Percentiles rank a stretch among this genome's conserved stretches.
Evolutionary conservation across 2,329 filamentous ascomycete species (phyloP).

Genomic region (Sphaerulina vaccinii): DNA sequence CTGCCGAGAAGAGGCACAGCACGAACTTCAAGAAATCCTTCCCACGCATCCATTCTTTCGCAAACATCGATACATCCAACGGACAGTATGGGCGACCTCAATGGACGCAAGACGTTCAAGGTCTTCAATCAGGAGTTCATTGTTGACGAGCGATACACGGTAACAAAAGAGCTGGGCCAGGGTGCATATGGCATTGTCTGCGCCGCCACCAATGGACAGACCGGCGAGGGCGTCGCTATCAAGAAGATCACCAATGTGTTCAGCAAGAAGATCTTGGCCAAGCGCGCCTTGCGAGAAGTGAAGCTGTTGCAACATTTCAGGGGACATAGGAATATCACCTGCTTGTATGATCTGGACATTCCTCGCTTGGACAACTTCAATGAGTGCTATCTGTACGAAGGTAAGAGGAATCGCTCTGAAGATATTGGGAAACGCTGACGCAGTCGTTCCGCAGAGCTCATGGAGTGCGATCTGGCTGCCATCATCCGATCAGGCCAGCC

Average conservation of each 20-base stretch:
- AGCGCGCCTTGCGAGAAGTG: conserved; percentile 95
- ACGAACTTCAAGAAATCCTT: neutral
- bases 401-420: conserved; percentile 49
- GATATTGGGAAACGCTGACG: neutral
- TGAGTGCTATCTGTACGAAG: conserved; percentile 98
- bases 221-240: conserved; percentile 91
- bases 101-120: conserved; percentile 90
- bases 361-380: conserved; percentile 97
- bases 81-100: conserved; percentile 56
- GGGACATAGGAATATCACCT: conserved; percentile 72
- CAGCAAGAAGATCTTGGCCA: conserved; percentile 99
- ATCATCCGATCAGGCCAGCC: conserved; percentile 98
- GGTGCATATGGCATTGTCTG: conserved; percentile 99
- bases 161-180: conserved; percentile 97
- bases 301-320: conserved; percentile 98
- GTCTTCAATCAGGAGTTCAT: conserved; percentile 99
- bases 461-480: conserved; percentile 97
- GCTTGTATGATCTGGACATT: conserved; percentile 99
- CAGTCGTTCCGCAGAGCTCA: conserved; percentile 67
- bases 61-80: conserved; percentile 19
- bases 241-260: conserved; percentile 99
- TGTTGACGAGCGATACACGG: conserved; percentile 95
- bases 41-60: neutral
- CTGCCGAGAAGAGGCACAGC: neutral
- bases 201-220: conserved; percentile 87